Base-by-base conservation (phyloP, 306 rosid species). In the Parietaria judaica region DNA sequence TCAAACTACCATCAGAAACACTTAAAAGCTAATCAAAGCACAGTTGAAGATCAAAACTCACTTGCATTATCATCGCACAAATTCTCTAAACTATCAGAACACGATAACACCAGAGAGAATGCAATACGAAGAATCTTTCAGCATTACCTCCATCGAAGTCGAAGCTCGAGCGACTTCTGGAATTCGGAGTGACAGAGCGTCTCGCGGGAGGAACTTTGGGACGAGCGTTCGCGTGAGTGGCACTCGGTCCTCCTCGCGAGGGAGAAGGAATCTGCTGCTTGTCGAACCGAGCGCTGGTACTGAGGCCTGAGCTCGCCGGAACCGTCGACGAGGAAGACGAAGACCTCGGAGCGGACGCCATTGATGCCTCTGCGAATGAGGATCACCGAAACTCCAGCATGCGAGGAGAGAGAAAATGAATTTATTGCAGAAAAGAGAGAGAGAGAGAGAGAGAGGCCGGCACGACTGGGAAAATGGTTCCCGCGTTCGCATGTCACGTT, bases 131-230 rank as follows among this genome's bases (percentile, higher is more conserved):
- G 9, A 41, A 41, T 41, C 45, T 41, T 39, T 5, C 45, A 41
- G 9, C 3, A 45, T 56, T 52, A 81, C 91, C 85, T 76, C 74
- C 65, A 16, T 56, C 70, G 38, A 7, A 44, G 3, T 81, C 81
- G 67, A 76, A 71, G 59, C 74, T 63, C 38, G 80, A 79, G 62
- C 23, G 64, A 38, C 69, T 57, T 47, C 77, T 56, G 41, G 80
- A 73, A 61, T 58, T 70, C 7, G 84, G 81, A 54, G 74, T 67
- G 66, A 79, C 72, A 55, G 78, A 72, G 68, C 85, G 83, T 58
- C 82, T 64, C 17, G 87, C 61, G 54, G 68, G 12, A 10, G 86
- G 70, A 14, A 69, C 68, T 53, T 70, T 79, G 0, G 75, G 3
- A 41, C 86, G 84, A 67, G 58, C 63, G 50, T 10, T n/a, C n/a